phyloP scores from a whole-genome alignment of 768 basidiomycete species.

The Russula griseocarnosa region DNA sequence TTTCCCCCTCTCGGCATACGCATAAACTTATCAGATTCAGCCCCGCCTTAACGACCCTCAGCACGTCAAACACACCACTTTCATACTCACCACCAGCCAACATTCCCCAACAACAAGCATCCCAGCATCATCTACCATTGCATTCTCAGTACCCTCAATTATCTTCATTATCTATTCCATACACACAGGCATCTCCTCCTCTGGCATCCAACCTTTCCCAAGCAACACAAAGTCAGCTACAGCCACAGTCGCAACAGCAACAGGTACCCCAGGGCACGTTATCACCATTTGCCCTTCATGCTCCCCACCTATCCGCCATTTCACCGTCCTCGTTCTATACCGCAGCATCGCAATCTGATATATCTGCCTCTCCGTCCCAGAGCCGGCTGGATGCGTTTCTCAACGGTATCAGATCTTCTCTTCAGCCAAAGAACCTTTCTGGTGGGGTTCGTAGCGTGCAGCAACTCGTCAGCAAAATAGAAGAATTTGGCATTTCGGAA shows the following conservation, averaged over 20 bases:
- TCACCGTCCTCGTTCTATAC: constrained; percentile 41
- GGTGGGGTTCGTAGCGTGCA: constrained; percentile 63
- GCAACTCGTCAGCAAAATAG: constrained; percentile 55
- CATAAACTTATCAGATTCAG: constrained; percentile 29
- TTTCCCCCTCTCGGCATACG: constrained; percentile 6
- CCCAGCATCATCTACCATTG: constrained; percentile 39
- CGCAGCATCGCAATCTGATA: constrained; percentile 32
- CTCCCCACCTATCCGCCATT: constrained; percentile 40
- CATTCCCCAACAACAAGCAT: constrained; percentile 44
- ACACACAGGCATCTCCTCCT: constrained; percentile 23
- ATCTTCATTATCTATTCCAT: constrained; percentile 35
- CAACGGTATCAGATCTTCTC: constrained; percentile 49
- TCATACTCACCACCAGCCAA: constrained; percentile 30
- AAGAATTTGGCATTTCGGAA: constrained; percentile 57
- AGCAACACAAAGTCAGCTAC: constrained; percentile 22
- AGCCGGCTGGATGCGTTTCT: constrained; percentile 55
- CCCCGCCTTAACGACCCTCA: constrained; percentile 32
- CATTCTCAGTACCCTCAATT: constrained; percentile 39
- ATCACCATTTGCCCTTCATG: constrained; percentile 65
- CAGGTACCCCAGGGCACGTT: constrained; percentile 44
- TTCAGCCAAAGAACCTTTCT: constrained; percentile 57
- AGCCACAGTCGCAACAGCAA: constrained; percentile 33
- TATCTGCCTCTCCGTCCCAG: constrained; percentile 39
- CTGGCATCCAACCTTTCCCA: constrained; percentile 23
- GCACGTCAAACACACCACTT: constrained; percentile 25